Evolutionary conservation across 83 land plant species (phyloP).

Genomic region (Picea abies): DNA sequence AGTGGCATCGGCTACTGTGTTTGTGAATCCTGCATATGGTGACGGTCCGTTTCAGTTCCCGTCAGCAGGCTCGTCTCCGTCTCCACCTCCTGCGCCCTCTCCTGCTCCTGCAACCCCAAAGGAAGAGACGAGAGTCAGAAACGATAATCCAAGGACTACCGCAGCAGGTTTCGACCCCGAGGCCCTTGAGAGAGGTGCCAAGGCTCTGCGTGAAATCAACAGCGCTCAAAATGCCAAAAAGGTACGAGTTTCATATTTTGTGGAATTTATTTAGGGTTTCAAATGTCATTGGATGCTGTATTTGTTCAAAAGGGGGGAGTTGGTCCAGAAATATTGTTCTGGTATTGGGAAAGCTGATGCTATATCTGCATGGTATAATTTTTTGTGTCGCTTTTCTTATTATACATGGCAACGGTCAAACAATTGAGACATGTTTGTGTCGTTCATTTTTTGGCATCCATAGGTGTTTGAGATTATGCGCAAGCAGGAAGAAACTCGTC

Average conservation of each 20-base stretch:
- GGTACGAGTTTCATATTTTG: constrained; percentile 29
- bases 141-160: constrained; percentile 81
- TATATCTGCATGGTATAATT: too few relatives aligned
- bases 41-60: constrained; percentile 49
- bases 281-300: too few relatives aligned
- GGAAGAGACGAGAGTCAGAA: constrained; percentile 41
- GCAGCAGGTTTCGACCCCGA: constrained; percentile 91
- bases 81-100: constrained; percentile 23
- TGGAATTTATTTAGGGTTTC: too few relatives aligned
- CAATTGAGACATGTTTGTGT: too few relatives aligned
- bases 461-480: too few relatives aligned
- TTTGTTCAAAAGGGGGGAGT: too few relatives aligned
- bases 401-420: too few relatives aligned
- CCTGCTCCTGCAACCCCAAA: constrained; percentile 17
- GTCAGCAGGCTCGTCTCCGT: constrained; percentile 27
- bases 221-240: constrained; percentile 63
- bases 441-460: too few relatives aligned
- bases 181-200: constrained; percentile 80
- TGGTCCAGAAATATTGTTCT: too few relatives aligned
- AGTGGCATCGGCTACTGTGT: constrained; percentile 32
- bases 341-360: too few relatives aligned
- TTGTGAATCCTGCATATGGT: constrained; percentile 33
- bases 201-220: constrained; percentile 81
- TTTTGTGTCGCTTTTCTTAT: too few relatives aligned
- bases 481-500: too few relatives aligned